Evolutionary conservation across 805 yeast genomes (phyloP).

Genomic region (Metschnikowia colocasiae): DNA sequence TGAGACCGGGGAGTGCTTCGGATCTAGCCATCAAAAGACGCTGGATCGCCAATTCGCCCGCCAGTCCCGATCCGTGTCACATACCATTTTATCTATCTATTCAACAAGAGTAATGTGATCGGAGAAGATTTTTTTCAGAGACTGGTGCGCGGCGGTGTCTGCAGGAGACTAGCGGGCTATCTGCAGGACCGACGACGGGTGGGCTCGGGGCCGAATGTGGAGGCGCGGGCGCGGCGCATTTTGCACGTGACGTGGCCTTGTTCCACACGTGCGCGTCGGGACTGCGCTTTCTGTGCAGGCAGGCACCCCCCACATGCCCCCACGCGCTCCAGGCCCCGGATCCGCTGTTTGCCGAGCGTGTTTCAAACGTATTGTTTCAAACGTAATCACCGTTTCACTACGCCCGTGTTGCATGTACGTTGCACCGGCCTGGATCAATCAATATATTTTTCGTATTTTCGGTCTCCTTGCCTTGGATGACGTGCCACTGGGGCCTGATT

Average conservation of each 20-base stretch:
- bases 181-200: background rate
- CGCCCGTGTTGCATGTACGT: too few species aligned
- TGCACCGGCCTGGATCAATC: background rate
- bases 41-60: too few species aligned
- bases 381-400: too few species aligned
- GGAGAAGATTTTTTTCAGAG: conserved; percentile 18
- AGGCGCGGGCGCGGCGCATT: background rate
- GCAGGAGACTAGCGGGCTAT: background rate
- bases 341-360: too few species aligned
- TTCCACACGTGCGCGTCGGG: background rate
- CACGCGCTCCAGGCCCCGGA: too few species aligned
- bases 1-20: too few species aligned
- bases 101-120: conserved; percentile 4
- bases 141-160: conserved; percentile 2
- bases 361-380: too few species aligned
- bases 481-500: conserved; percentile 6
- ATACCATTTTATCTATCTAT: conserved; percentile 22
- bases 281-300: background rate
- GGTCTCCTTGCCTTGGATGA: conserved; percentile 4
- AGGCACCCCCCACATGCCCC: background rate
- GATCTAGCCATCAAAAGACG: too few species aligned
- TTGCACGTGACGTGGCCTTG: background rate
- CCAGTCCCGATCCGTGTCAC: conserved; percentile 2
- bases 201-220: background rate
- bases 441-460: conserved; percentile 1